phyloP scores from a whole-genome alignment of 2,329 filamentous ascomycete species.

The Rutstroemia sp. region DNA sequence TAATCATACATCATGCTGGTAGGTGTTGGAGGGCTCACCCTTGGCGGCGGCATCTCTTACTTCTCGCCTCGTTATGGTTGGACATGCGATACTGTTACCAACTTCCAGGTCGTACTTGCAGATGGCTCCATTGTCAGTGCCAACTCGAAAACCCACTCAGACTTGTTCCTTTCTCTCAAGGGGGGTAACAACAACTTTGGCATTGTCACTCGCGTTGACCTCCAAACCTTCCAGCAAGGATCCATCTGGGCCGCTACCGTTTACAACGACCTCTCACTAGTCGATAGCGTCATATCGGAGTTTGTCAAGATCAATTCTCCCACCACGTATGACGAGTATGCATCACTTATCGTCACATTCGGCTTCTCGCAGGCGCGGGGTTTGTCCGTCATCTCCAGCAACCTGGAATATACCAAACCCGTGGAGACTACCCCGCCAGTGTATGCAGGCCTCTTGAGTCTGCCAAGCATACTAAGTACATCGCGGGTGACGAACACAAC shows the following conservation, averaged over 20 bases:
- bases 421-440: neutral
- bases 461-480: neutral
- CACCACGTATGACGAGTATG: neutral
- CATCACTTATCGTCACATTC: neutral
- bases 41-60: conserved; percentile 14
- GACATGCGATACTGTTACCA: conserved; percentile 41
- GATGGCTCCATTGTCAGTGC: conserved; percentile 41
- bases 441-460: neutral
- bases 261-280: neutral
- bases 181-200: conserved; percentile 51
- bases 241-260: neutral
- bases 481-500: neutral
- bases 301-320: neutral
- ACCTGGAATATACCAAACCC: neutral
- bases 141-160: conserved; percentile 31
- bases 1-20: neutral
- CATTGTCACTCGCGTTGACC: conserved; percentile 9
- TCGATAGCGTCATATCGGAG: neutral
- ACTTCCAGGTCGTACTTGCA: conserved; percentile 45
- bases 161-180: conserved; percentile 45
- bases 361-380: neutral
- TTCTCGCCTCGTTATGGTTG: conserved; percentile 34
- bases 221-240: neutral
- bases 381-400: neutral
- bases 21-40: neutral